Evolutionary conservation across 2,329 filamentous ascomycete species (phyloP), one percentile per base, ranked within the genome.

Genomic region (Aureobasidium sp.): DNA sequence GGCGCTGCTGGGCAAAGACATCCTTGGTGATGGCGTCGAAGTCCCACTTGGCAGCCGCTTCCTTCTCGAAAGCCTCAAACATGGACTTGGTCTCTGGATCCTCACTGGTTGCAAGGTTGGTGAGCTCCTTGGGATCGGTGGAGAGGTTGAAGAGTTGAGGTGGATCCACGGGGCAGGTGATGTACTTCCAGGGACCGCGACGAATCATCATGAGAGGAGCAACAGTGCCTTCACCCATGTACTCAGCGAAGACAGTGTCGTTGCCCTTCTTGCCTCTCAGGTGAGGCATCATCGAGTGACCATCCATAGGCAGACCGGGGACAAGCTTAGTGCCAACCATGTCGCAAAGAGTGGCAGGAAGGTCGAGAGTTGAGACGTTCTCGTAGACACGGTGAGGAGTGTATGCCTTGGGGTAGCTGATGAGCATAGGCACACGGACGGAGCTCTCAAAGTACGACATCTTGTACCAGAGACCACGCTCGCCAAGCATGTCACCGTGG

Each of bases 371-470:
- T 11, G 91, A 96, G 13, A 97, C 92, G 66, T 92, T 95, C 74
- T 93, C 81, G 21, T 82, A 81, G 32, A 97, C 88, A 37, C 86
- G 87, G 77, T 86, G 90, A 36, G 91, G 86, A 15, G 80, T 73
- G 74, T 93, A 96, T 64, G 81, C 82, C 68, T 86, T 81, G 30
- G 92, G 92, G 69, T 92, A 86, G 74, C 91, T 87, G 72, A 96
- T 83, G 66, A 97, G 80, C 72, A 97, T 86, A 1, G 92, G 92
- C 27, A 97, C 92, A 32, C 92, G 88, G 49, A 91, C 90, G 13
- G 91, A 96, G 44, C 87, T 87, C 81, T 97, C 92, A 69, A 91
- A 96, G 83, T 94, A 97, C 71, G 86, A 91, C 92, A 97, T 97
- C 82, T 97, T 97, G 80, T 96, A 92, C 92, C 92, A 97, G 50